A percentile compares a stretch with the other conserved stretches of the same genome.
Evolutionary conservation across 1,284 basidiomycete genomes (phyloP).

Genomic region (Puccinia coronata): DNA sequence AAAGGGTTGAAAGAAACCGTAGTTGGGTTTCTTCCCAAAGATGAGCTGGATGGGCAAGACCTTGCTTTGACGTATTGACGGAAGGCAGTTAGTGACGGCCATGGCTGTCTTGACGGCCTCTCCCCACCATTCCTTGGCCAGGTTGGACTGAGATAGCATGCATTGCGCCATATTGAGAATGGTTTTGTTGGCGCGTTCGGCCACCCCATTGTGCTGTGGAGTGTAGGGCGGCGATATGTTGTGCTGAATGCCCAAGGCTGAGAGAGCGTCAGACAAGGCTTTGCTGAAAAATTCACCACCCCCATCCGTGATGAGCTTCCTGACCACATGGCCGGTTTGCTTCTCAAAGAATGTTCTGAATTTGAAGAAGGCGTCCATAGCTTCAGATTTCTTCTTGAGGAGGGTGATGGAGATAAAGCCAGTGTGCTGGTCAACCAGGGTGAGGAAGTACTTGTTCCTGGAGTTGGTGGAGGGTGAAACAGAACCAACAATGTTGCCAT

Average conservation of each 20-base stretch:
- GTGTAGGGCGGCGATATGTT: neutral
- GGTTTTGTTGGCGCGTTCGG: neutral
- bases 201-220: neutral
- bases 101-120: too few relatives aligned
- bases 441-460: too few relatives aligned
- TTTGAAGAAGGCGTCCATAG: too few relatives aligned
- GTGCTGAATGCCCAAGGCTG: neutral
- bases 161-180: neutral
- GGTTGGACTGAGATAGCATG: neutral
- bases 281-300: neutral
- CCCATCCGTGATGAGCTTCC: neutral
- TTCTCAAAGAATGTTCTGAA: too few relatives aligned
- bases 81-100: conserved; percentile 1
- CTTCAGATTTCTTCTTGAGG: too few relatives aligned
- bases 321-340: neutral
- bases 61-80: too few relatives aligned
- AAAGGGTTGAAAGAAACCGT: too few relatives aligned
- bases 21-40: too few relatives aligned
- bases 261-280: too few relatives aligned
- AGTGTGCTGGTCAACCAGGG: neutral
- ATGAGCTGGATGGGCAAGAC: too few relatives aligned
- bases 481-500: too few relatives aligned
- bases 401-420: neutral
- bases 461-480: neutral
- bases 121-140: too few relatives aligned